Conservation (phyloP, 1,139 yeast genomes). For the Geotrichum phurueaensis region DNA sequence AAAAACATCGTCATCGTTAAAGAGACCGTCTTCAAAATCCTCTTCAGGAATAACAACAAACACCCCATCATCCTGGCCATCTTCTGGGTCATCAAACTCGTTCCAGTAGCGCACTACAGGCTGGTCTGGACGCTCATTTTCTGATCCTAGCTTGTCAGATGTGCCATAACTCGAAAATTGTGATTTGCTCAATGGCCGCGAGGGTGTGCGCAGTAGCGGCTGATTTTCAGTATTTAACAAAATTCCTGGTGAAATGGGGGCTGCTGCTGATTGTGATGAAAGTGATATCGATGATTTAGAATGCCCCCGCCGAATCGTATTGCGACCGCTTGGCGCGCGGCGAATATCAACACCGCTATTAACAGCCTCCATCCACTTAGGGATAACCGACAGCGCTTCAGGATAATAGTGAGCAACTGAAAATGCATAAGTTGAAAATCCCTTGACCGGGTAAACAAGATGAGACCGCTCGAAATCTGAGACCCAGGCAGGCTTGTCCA, state of each 20-base stretch:
- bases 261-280: neutral
- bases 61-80: slow-evolving; percentile 36
- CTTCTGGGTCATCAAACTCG: slow-evolving; percentile 64
- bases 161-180: neutral
- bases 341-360: slow-evolving; percentile 34
- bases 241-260: slow-evolving; percentile 12
- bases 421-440: slow-evolving; percentile 36
- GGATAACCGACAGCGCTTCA: slow-evolving; percentile 27
- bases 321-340: slow-evolving; percentile 25
- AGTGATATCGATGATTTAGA: slow-evolving; percentile 7
- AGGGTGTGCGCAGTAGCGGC: slow-evolving; percentile 7
- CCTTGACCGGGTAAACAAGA: slow-evolving; percentile 34
- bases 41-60: slow-evolving; percentile 35
- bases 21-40: slow-evolving; percentile 29
- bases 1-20: slow-evolving; percentile 37
- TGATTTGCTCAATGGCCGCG: neutral
- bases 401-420: slow-evolving; percentile 22
- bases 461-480: slow-evolving; percentile 37
- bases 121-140: slow-evolving; percentile 26
- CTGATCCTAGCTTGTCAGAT: slow-evolving; percentile 9
- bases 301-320: slow-evolving; percentile 2
- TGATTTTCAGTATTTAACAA: slow-evolving; percentile 14
- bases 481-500: slow-evolving; percentile 36
- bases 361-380: slow-evolving; percentile 35
- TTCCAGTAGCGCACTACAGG: slow-evolving; percentile 57